Evolutionary conservation across 768 basidiomycete species (phyloP).

Genomic region (Rhodotorula toruloides): DNA sequence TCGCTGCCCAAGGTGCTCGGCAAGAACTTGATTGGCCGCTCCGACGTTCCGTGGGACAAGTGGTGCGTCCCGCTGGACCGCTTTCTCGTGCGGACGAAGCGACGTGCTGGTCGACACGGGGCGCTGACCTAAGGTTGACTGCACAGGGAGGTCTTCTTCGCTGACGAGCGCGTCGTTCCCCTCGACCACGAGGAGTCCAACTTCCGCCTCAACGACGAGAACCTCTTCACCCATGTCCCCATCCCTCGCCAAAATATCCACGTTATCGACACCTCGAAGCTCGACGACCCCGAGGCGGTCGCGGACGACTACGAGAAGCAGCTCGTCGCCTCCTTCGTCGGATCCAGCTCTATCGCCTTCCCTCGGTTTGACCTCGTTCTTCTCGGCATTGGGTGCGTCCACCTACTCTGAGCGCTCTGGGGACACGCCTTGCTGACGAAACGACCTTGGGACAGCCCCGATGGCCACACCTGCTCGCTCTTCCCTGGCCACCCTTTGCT

Average conservation of each 20-base stretch:
- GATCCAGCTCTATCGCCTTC: constrained; percentile 88
- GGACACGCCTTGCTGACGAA: not conserved
- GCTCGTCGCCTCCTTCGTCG: constrained; percentile 85
- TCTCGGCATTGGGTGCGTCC: constrained; percentile 85
- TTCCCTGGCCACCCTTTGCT: constrained; percentile 90
- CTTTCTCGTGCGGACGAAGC: not conserved
- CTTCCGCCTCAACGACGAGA: constrained; percentile 65
- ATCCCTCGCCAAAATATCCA: constrained; percentile 75
- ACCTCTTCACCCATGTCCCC: constrained; percentile 75
- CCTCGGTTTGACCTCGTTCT: constrained; percentile 96
- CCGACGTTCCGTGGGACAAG: constrained; percentile 79
- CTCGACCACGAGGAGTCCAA: constrained; percentile 91
- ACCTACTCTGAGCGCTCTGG: not conserved
- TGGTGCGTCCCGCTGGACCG: constrained; percentile 58
- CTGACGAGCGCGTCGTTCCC: constrained; percentile 90
- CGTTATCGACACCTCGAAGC: constrained; percentile 59
- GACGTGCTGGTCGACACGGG: not conserved
- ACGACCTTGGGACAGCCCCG: constrained; percentile 8
- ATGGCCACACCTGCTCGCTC: constrained; percentile 91
- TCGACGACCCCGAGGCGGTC: constrained; percentile 48
- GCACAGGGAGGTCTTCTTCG: constrained; percentile 91
- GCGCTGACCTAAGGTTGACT: no score
- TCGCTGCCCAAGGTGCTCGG: constrained; percentile 60
- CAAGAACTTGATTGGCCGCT: constrained; percentile 45
- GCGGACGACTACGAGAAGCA: constrained; percentile 53